A percentile compares a stretch with the other conserved stretches of the same genome.
Conservation (phyloP, 495 filamentous ascomycete species). For the Penicillium roqueforti region DNA sequence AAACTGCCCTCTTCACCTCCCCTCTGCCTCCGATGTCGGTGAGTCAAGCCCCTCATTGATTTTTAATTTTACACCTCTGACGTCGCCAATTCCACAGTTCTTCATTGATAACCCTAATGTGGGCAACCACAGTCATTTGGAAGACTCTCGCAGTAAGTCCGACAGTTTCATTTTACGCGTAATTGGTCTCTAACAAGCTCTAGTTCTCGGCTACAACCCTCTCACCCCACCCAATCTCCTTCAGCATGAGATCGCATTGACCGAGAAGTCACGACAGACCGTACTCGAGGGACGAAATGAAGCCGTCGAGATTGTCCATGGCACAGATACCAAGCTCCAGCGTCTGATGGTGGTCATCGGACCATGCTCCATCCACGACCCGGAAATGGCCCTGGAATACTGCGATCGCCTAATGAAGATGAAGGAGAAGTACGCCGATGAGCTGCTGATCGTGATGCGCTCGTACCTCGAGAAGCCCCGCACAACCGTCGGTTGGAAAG, state of each 20-base stretch:
- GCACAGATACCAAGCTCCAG: constrained; percentile 62
- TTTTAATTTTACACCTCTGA: constrained; percentile 6
- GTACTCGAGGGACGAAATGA: constrained; percentile 80
- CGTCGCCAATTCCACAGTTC: constrained; percentile 49
- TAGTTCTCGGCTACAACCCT: constrained; percentile 89
- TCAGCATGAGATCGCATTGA: constrained; percentile 89
- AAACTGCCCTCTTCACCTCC: background rate
- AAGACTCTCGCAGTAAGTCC: constrained; percentile 84
- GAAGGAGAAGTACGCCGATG: constrained; percentile 84
- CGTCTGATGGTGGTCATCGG: constrained; percentile 90
- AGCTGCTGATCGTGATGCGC: constrained; percentile 94
- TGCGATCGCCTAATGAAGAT: constrained; percentile 75
- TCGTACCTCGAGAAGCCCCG: constrained; percentile 98
- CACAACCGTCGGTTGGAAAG: constrained; percentile 99
- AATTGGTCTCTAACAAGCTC: constrained; percentile 9
- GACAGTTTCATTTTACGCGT: background rate
- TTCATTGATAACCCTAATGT: constrained; percentile 87
- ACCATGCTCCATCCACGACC: constrained; percentile 97
- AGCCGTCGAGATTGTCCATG: constrained; percentile 74
- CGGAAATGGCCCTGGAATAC: constrained; percentile 87
- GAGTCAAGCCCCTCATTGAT: constrained; percentile 29
- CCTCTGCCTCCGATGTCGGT: constrained; percentile 35
- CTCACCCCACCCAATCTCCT: constrained; percentile 90
- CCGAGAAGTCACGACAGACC: constrained; percentile 68
- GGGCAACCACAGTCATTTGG: constrained; percentile 71